Conservation (phyloP, 139 green algal species). For the Chlorella sp. region DNA sequence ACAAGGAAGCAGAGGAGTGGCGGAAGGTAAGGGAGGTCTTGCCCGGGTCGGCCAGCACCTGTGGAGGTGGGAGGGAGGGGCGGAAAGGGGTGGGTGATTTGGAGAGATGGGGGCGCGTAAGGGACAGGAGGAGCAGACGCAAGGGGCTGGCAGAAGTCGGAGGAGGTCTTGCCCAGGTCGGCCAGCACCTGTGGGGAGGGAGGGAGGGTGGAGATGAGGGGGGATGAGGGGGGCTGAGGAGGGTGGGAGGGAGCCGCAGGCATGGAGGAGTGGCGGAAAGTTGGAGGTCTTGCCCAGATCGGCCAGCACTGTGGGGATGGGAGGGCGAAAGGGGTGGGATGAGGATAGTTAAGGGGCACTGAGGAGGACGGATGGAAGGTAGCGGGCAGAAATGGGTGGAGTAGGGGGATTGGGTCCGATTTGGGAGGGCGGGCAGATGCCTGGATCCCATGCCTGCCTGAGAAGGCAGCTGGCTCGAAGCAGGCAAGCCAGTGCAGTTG, state of each 20-base stretch:
- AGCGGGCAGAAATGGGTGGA: conserved; percentile 68
- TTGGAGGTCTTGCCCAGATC: conserved; percentile 86
- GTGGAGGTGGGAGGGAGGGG: neutral
- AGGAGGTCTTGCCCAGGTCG: conserved; percentile 85
- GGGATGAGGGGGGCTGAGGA: neutral
- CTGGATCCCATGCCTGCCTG: no score
- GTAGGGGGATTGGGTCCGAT: no score
- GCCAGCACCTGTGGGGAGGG: conserved; percentile 59
- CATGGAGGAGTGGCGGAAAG: conserved; percentile 58
- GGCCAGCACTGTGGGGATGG: conserved; percentile 54
- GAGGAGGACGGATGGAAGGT: no score
- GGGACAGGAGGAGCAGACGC: no score
- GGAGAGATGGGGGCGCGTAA: no score
- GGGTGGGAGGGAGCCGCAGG: no score
- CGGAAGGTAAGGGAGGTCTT: conserved; percentile 81
- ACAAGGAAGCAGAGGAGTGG: no score
- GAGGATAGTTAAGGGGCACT: no score
- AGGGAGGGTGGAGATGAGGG: neutral
- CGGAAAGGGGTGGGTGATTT: neutral
- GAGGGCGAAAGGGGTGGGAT: neutral
- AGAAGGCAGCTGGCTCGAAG: no score
- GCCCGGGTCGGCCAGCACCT: conserved; percentile 80
- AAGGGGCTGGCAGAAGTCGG: conserved; percentile 74
- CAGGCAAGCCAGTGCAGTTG: neutral
- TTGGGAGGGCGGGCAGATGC: no score